Conservation (phyloP, 1,139 yeast genomes). For the Eremothecium sinecaudum region DNA sequence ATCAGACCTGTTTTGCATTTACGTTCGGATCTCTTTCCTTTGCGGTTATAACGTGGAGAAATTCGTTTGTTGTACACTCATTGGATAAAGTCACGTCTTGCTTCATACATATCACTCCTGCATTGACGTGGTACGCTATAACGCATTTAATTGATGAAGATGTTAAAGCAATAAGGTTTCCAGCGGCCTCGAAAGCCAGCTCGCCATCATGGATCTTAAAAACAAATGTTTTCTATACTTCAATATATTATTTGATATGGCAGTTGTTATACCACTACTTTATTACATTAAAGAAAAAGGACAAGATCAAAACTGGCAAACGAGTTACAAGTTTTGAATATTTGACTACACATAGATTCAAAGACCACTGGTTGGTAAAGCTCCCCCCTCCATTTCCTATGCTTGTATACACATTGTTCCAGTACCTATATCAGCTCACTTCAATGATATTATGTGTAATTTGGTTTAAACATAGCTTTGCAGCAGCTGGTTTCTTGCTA, state of each 20-base stretch:
- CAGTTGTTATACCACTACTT: slow-evolving; percentile 84
- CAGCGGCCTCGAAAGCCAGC: slow-evolving; percentile 57
- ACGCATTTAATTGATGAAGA: slow-evolving; percentile 69
- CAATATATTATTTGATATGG: slow-evolving; percentile 85
- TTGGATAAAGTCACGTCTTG: slow-evolving; percentile 91
- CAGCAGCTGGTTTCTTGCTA: slow-evolving; percentile 60
- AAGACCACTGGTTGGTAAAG: slow-evolving; percentile 66
- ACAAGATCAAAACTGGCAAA: slow-evolving; percentile 69
- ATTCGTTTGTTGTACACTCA: slow-evolving; percentile 83
- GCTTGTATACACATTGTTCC: slow-evolving; percentile 75
- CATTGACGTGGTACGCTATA: slow-evolving; percentile 76
- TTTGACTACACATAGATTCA: slow-evolving; percentile 61
- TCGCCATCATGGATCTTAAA: slow-evolving; percentile 50
- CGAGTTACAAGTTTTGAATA: slow-evolving; percentile 81
- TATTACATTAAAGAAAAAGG: slow-evolving; percentile 70
- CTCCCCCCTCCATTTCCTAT: slow-evolving; percentile 81
- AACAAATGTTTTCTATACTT: slow-evolving; percentile 67
- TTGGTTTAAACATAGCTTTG: slow-evolving; percentile 62
- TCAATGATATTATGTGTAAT: slow-evolving; percentile 87
- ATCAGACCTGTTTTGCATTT: slow-evolving; percentile 75
- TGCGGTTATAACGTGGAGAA: slow-evolving; percentile 95
- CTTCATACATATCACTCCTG: slow-evolving; percentile 86
- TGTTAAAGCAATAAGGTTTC: slow-evolving; percentile 51
- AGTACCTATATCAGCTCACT: slow-evolving; percentile 75
- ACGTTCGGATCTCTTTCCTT: slow-evolving; percentile 83